A percentile compares a stretch with the other conserved stretches of the same genome.
These are phyloP conservation scores for Rhizopogon rudus DNA, from an alignment of 768 basidiomycete species.

Conservation along the genomic window DNA sequence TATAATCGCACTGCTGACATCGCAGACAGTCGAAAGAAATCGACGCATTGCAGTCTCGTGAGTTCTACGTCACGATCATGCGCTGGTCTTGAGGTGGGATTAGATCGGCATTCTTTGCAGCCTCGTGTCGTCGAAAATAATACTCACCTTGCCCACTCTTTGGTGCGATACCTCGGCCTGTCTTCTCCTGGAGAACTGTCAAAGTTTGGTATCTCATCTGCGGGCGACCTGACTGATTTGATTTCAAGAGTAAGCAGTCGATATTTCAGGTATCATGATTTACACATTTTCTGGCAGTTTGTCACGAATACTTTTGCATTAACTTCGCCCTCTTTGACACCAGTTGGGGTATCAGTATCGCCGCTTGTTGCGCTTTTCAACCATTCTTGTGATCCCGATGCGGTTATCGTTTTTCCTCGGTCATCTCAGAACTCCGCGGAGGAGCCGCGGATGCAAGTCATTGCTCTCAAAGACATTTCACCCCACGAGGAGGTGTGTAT, in stretches of 20 bases:
- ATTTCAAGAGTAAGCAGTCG: conserved; percentile 58
- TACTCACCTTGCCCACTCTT: conserved; percentile 66
- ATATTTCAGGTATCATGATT: neutral
- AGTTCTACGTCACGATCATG: conserved; percentile 19
- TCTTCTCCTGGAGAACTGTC: conserved; percentile 54
- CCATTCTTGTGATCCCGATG: conserved; percentile 87
- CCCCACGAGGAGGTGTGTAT: conserved; percentile 63
- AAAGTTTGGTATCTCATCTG: conserved; percentile 49
- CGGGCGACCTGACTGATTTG: conserved; percentile 61
- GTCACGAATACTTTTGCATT: conserved; percentile 89
- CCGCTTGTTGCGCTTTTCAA: conserved; percentile 79
- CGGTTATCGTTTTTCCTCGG: conserved; percentile 86
- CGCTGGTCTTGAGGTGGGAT: neutral
- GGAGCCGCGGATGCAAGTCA: conserved; percentile 67
- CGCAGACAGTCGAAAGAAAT: conserved; percentile 53
- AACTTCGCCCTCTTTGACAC: conserved; percentile 69
- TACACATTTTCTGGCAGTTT: conserved; percentile 47
- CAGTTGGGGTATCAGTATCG: conserved; percentile 82
- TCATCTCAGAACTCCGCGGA: conserved; percentile 28
- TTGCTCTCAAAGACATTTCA: conserved; percentile 62
- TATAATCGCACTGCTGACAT: neutral
- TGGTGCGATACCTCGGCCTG: conserved; percentile 67
- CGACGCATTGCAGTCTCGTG: conserved; percentile 73
- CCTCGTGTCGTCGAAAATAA: conserved; percentile 49
- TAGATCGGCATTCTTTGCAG: conserved; percentile 56